phyloP scores from a whole-genome alignment of 192 early-diverging fungal species.

The Pilaira anomala region DNA sequence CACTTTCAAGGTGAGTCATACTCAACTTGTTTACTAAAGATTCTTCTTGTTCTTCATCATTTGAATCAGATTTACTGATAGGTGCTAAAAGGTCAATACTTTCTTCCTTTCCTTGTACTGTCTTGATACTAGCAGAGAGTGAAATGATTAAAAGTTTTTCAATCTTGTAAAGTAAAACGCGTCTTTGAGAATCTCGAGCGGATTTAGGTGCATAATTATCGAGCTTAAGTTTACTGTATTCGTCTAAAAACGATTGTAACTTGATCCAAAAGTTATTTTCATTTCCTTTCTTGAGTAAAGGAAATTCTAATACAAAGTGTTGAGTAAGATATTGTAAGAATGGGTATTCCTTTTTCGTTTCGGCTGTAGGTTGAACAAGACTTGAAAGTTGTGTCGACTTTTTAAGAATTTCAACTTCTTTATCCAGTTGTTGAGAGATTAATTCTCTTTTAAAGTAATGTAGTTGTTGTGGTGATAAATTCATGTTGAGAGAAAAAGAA shows the following conservation, averaged over 20 bases:
- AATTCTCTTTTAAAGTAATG: slow-evolving; percentile 58
- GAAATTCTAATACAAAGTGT: slow-evolving; percentile 45
- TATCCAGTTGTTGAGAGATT: slow-evolving; percentile 43
- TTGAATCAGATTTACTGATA: background rate
- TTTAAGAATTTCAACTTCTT: slow-evolving; percentile 35
- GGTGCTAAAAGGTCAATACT: background rate
- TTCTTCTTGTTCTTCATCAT: background rate
- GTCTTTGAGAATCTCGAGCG: slow-evolving; percentile 25
- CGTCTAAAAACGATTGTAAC: slow-evolving; percentile 42
- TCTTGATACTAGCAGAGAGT: slow-evolving; percentile 31
- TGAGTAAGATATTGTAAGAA: slow-evolving; percentile 47
- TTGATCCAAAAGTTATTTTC: slow-evolving; percentile 46
- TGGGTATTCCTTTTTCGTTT: slow-evolving; percentile 30
- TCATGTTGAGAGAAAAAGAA: background rate
- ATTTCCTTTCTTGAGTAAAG: slow-evolving; percentile 42
- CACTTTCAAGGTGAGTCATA: slow-evolving; percentile 9
- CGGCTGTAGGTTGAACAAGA: slow-evolving; percentile 24
- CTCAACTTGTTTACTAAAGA: background rate
- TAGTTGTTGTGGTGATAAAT: slow-evolving; percentile 31
- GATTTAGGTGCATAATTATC: slow-evolving; percentile 20
- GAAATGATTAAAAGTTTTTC: slow-evolving; percentile 31
- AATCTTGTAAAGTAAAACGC: slow-evolving; percentile 34
- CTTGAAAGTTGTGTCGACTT: slow-evolving; percentile 20
- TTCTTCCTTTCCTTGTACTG: slow-evolving; percentile 28
- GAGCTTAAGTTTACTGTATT: slow-evolving; percentile 43